Evolutionary conservation across 2,329 filamentous ascomycete species (phyloP), one percentile per base, ranked within the genome.

Genomic region (Talaromyces atroroseus): DNA sequence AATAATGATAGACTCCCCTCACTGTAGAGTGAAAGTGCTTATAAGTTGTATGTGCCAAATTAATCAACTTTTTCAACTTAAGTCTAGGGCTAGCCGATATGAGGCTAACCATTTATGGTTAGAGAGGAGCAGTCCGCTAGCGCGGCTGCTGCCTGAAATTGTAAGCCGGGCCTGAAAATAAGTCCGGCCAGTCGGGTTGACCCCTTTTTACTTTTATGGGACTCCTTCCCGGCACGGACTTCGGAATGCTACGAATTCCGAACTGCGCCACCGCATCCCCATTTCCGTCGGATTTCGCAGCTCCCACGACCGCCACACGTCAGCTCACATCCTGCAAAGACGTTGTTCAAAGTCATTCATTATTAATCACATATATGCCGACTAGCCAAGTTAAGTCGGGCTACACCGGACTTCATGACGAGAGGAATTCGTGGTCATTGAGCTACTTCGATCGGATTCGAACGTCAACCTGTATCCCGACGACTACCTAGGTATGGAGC

Each of bases 401-500:
- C 29, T 11, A 32, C n/a, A 8, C 16, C 36, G 36, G 36, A 40
- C 36, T 40, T 40, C 16, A 14, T 40, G 36, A 12, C 12, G n/a
- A 38, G 3, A 20, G 40, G 18, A n/a, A n/a, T 48, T 29, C 21
- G 6, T 48, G 12, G 7, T 12, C 11, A 36, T 20, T 44, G 40
- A 26, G 16, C 16, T 49, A 14, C 24, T 18, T 21, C 20, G 29
- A 29, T 5, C 23, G 32, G n/a, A 38, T 21, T 21, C 11, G 14
- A 8, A 26, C 16, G 5, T n/a, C 21, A 51, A 20, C 11, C 32
- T 16, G 32, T 34, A 49, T 23, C 10, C 48, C 38, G 48, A 5
- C 10, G n/a, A 32, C 11, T 6, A n/a, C n/a, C n/a, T n/a, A n/a
- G n/a, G n/a, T n/a, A 52, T 52, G 50, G 50, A 52, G 40, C 21